Base-by-base conservation (phyloP, 805 yeast species). In the Candida adriatica region DNA sequence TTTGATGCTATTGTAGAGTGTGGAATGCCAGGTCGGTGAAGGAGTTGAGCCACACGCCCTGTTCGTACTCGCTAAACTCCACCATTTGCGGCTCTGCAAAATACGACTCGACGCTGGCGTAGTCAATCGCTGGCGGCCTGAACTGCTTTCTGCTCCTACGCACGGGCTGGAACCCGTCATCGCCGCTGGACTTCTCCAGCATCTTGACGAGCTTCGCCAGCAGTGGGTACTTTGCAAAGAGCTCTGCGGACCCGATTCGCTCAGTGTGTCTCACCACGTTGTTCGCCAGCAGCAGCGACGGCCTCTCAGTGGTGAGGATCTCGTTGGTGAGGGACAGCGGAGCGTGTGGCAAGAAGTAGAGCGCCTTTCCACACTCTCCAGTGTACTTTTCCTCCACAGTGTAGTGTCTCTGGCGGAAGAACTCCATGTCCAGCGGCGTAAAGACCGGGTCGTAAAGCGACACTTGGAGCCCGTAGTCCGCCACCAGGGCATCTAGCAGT, bases 321-420 rank as follows among this genome's bases (percentile, higher is more conserved):
- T 16, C n/a, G 24, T 73, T 66, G 1, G 79, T 70, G 13, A 75
- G 45, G 13, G 53, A 61, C 24, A 79, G 53, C 1, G 86, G 84
- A 0, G 88, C 90, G 57, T 83, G 94, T 0, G 94, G 94, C 28
- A 83, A 61, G 46, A 73, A 82, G 50, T 61, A 79, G 2, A 83
- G 53, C 0, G 65, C 58, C 2, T 38, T 21, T 2, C 28, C 13
- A 1, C 26, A 17, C 2, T 30, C 19, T 6, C 39, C 26, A 13
- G 18, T 22, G 26, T 43, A 43, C 2, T 26, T 25, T 18, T 43
- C 39, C 25, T 43, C 43, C 9, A 41, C 32, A 6, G 15, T 25
- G 9, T 51, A 33, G 1, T 55, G 57, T 23, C 47, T 34, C 2
- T 34, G 31, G 5, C 38, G 26, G 7, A 75, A 52, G 14, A 61